These are phyloP conservation scores for Chaetoceros muelleri DNA, from an alignment of 108 stramenopile genomes.

Conservation along the genomic window DNA sequence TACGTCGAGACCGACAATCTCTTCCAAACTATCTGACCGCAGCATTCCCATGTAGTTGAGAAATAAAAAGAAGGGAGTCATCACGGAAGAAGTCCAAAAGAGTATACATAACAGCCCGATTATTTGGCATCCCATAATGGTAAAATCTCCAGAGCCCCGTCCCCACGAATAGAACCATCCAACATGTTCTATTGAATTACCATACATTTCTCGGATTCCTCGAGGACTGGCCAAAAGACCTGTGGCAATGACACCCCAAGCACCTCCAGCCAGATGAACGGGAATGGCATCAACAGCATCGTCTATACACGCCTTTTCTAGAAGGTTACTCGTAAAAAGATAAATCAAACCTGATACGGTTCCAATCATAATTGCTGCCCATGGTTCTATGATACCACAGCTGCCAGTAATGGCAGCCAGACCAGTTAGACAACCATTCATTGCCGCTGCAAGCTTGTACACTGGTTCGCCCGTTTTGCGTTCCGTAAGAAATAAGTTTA, in stretches of 20 bases:
- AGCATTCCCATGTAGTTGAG: conserved; percentile 34
- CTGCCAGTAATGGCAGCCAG: conserved; percentile 76
- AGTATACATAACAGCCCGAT: conserved; percentile 58
- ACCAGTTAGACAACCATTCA: conserved; percentile 67
- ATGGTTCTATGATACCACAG: conserved; percentile 65
- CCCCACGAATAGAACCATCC: conserved; percentile 58
- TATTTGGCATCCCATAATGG: conserved; percentile 44
- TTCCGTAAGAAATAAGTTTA: conserved; percentile 36
- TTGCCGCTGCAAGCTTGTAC: conserved; percentile 47
- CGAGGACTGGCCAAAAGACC: conserved; percentile 64
- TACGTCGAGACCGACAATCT: conserved; percentile 50
- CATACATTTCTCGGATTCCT: conserved; percentile 22
- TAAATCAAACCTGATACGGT: conserved; percentile 72
- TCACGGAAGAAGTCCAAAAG: conserved; percentile 52
- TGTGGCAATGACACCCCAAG: conserved; percentile 78
- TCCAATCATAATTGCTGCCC: conserved; percentile 81
- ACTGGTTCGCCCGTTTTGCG: conserved; percentile 43
- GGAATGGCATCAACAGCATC: conserved; percentile 93
- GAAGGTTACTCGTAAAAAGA: conserved; percentile 30
- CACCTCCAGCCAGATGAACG: conserved; percentile 77
- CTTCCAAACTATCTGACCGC: conserved; percentile 38
- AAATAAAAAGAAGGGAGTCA: conserved; percentile 54
- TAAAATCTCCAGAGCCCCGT: conserved; percentile 29
- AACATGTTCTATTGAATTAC: conserved; percentile 15
- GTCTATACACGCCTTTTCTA: conserved; percentile 65